phyloP scores from a whole-genome alignment of 805 yeast genomes.

The Sugiyamaella lignohabitans region DNA sequence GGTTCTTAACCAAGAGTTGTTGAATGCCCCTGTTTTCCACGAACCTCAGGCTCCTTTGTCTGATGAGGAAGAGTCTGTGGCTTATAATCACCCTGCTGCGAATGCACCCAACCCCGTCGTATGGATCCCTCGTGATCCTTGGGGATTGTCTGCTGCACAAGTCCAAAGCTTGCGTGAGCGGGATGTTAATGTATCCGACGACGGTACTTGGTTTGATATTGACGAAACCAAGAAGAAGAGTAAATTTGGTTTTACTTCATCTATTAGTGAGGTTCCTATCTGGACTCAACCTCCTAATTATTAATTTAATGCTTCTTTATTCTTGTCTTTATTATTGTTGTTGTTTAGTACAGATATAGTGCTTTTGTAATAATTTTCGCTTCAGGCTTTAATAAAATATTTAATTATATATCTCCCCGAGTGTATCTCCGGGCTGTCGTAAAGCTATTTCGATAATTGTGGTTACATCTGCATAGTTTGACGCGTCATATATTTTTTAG shows the following conservation, averaged over 20 bases:
- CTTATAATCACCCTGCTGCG: conserved; percentile 73
- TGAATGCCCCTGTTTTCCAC: conserved; percentile 27
- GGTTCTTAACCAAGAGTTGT: conserved; percentile 22
- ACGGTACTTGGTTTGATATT: conserved; percentile 51
- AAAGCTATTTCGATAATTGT: no score
- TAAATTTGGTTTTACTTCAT: conserved; percentile 35
- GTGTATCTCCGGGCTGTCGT: no score
- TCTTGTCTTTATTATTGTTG: not conserved
- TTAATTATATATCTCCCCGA: no score
- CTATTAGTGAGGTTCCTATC: conserved; percentile 18
- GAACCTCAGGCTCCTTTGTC: conserved; percentile 25
- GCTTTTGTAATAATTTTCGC: no score
- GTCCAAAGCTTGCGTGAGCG: conserved; percentile 47
- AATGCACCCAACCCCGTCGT: conserved; percentile 62
- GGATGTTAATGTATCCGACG: conserved; percentile 59
- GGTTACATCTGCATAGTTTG: no score
- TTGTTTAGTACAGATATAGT: no score
- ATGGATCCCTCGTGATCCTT: conserved; percentile 89
- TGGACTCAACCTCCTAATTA: conserved; percentile 18
- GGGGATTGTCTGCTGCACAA: conserved; percentile 66
- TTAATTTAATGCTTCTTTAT: conserved; percentile 1
- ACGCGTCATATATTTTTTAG: no score
- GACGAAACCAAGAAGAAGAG: conserved; percentile 37
- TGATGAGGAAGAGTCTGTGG: conserved; percentile 47
- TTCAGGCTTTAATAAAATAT: no score